Base-by-base conservation (phyloP, 2,329 filamentous ascomycete genomes). In the Aquanectria penicillioides region DNA sequence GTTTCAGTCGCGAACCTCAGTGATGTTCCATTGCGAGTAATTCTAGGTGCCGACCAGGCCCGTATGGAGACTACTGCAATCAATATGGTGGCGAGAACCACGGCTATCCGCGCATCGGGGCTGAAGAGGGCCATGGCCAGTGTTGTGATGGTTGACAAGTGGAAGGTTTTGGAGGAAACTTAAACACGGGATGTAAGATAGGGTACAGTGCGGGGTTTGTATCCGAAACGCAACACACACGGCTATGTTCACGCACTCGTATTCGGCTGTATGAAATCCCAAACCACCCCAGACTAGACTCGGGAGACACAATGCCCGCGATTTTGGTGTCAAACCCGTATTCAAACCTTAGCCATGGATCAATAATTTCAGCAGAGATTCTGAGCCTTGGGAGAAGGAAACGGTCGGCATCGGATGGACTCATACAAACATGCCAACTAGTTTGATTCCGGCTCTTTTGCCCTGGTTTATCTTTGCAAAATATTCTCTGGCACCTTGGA, bases 1-100 rank as follows among this genome's bases (percentile, higher is more conserved):
- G n/a, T n/a, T n/a, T n/a, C n/a, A n/a, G n/a, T n/a, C n/a, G n/a
- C 22, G 5, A 18, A 69, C 67, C 63, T 57, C 5, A 69, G 61
- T 44, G 48, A 15, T 9, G 43, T 34, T 28, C 67, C 67, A 61
- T 68, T 55, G 25, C 61, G 61, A 10, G 61, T 67, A 28, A 67
- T 70, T 34, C 40, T 60, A 4, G 43, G 41, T 7, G 28, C 18
- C 8, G 6, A 60, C 26, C 38, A 57, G 12, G 58, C 44, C 18
- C 53, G 33, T 7, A 65, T 22, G 6, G 53, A 49, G 1, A 66
- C 23, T 0, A 57, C 6, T 8, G 56, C 5, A 2, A 20, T 22
- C 0, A 23, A 7, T 1, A 26, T 34, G 0, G 7, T 17, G 13
- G 29, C 18, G 2, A 60, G 2, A 7, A 68, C 12, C 7, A 60